Evolutionary conservation across 2,329 filamentous ascomycete genomes (phyloP), one percentile per base, ranked within the genome.

Genomic region (Neurospora crassa): DNA sequence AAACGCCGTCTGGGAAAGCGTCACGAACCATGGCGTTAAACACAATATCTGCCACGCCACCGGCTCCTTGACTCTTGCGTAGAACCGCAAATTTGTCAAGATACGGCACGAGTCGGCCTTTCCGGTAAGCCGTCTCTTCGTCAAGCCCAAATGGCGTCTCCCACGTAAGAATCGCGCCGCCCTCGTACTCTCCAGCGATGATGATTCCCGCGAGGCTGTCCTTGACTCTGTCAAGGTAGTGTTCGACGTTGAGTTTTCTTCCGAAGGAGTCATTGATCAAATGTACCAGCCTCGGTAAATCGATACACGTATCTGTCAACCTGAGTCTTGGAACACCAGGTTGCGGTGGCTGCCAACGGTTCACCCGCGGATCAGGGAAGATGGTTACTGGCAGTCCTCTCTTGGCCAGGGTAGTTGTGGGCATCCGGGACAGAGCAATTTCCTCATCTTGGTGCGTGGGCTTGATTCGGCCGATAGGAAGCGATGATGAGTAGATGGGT

Each of bases 31-130:
- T 97, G 42, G 94, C 91, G 74, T 96, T 97, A 82, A 98, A 99
- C 8, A 99, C 92, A 47, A 98, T 91, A 78, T 99, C 96, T 1
- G 96, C 95, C 3, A 98, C 94, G 3, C 96, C 95, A 1, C 93
- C 93, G 0, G 92, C 92, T 0, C 96, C 96, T 80, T 99, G 96
- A 14, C 91, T 92, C 72, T 89, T 91, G 75, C 92, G 95, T 18
- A 97, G 85, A 0, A 99, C 96, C 0, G 96, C 96, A 78, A 99
- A 98, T 79, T 99, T 99, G 81, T 99, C 96, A 40, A 99, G 86
- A 79, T 99, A 99, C 0, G 96, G 96, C 0, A 99, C 92, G 75
- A 93, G 87, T 11, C 92, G 87, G 1, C 85, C 85, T 43, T 85
- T 85, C 20, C 84, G 81, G 71, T 87, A 82, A 72, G 80, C 86